Percentiles rank a stretch among this genome's conserved stretches.
These are phyloP conservation scores for Eucommia ulmoides DNA, from an alignment of 257 asterid species.

Conservation along the genomic window DNA sequence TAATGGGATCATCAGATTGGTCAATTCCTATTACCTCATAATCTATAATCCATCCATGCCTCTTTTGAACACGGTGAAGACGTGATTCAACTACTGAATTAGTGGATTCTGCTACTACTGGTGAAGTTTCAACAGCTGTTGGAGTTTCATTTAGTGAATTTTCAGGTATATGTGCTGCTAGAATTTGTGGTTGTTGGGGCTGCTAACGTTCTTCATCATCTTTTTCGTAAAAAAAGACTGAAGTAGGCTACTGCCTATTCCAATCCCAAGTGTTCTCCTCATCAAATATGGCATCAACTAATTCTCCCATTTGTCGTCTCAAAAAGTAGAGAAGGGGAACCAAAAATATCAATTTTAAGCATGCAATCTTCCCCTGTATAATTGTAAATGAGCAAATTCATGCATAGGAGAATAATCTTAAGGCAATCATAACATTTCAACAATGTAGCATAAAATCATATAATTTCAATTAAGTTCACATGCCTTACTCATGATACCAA, in stretches of 20 bases:
- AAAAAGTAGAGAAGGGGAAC: too few relatives aligned
- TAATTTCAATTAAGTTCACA: too few relatives aligned
- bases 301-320: too few relatives aligned
- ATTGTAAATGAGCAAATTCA: too few relatives aligned
- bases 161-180: background rate
- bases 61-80: background rate
- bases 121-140: background rate
- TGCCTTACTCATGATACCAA: too few relatives aligned
- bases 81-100: background rate
- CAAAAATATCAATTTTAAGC: too few relatives aligned
- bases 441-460: too few relatives aligned
- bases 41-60: background rate
- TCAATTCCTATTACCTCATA: background rate
- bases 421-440: too few relatives aligned
- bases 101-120: background rate
- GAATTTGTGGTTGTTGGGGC: background rate
- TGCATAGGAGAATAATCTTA: too few relatives aligned
- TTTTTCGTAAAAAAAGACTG: background rate
- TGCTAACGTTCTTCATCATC: background rate
- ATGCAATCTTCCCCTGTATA: too few relatives aligned
- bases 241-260: background rate
- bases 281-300: background rate
- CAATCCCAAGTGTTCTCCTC: background rate
- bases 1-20: background rate
- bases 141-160: background rate